These are phyloP conservation scores for Neonectria punicea DNA, from an alignment of 2,329 filamentous ascomycete species.

Conservation along the genomic window DNA sequence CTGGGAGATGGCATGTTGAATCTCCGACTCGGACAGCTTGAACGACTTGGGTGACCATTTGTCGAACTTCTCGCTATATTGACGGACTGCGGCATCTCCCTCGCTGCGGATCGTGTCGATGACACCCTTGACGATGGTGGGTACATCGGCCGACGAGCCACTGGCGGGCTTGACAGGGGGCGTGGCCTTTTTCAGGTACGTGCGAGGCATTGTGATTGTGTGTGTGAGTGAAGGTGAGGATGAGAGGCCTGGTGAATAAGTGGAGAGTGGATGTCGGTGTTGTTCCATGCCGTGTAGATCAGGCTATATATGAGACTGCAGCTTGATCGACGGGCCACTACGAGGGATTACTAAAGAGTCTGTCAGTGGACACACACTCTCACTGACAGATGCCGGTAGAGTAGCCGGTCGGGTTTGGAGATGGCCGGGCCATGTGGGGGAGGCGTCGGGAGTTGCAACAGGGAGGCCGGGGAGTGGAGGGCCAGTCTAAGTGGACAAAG, in stretches of 20 bases:
- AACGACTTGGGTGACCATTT: conserved; percentile 62
- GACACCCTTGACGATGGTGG: conserved; percentile 55
- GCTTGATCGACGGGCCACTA: background rate
- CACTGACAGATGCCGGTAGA: background rate
- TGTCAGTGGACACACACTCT: background rate
- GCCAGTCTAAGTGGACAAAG: background rate
- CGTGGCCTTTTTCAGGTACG: conserved; percentile 19
- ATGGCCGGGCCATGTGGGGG: conserved; percentile 18
- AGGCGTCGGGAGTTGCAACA: conserved; percentile 5
- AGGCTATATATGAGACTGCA: conserved; percentile 13
- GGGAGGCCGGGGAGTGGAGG: conserved; percentile 18
- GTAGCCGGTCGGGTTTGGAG: conserved; percentile 6
- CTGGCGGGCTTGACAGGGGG: conserved; percentile 9
- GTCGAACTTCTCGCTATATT: conserved; percentile 64
- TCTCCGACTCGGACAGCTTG: conserved; percentile 57
- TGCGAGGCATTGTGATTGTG: conserved; percentile 18
- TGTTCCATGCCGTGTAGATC: background rate
- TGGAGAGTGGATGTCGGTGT: background rate
- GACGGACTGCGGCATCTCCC: conserved; percentile 60
- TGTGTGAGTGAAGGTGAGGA: background rate
- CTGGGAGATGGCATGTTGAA: conserved; percentile 55
- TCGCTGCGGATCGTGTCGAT: conserved; percentile 58
- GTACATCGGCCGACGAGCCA: conserved; percentile 19
- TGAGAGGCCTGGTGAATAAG: background rate
- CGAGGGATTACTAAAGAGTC: background rate